These are phyloP conservation scores for Capsicum rhomboideum DNA, from an alignment of 257 asterid genomes.

Conservation along the genomic window DNA sequence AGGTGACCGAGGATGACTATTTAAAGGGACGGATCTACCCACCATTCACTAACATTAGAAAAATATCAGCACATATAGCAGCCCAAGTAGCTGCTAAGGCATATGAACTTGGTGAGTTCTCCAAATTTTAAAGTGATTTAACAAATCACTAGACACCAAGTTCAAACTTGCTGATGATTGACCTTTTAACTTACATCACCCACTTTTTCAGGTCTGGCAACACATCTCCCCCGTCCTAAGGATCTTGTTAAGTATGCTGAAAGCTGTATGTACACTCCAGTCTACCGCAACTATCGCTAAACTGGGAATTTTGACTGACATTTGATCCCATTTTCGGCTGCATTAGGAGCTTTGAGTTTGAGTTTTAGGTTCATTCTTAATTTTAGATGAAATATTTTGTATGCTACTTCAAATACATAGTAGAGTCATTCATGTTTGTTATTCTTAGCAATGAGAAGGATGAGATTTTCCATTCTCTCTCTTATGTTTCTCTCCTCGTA, in stretches of 20 bases:
- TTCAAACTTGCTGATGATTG: background rate
- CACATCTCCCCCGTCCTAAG: constrained; percentile 78
- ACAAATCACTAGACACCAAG: background rate
- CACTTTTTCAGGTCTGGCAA: constrained; percentile 59
- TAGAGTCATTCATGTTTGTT: background rate
- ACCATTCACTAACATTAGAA: constrained; percentile 71
- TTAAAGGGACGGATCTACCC: constrained; percentile 80
- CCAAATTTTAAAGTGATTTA: background rate
- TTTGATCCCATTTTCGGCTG: background rate
- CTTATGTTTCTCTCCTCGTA: background rate
- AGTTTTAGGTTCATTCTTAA: background rate
- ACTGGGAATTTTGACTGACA: background rate
- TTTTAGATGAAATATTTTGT: background rate
- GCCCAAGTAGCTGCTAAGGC: constrained; percentile 91
- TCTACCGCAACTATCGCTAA: constrained; percentile 64
- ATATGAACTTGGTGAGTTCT: constrained; percentile 76
- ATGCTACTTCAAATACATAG: background rate
- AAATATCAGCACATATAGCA: constrained; percentile 82
- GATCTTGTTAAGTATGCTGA: constrained; percentile 72
- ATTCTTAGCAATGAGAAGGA: background rate
- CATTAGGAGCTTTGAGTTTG: background rate
- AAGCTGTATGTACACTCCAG: constrained; percentile 94
- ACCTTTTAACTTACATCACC: background rate
- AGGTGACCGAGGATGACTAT: constrained; percentile 62
- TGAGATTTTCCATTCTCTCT: background rate